phyloP scores from a whole-genome alignment of 2,329 filamentous ascomycete genomes.

The Endoconidiophora laricicola region DNA sequence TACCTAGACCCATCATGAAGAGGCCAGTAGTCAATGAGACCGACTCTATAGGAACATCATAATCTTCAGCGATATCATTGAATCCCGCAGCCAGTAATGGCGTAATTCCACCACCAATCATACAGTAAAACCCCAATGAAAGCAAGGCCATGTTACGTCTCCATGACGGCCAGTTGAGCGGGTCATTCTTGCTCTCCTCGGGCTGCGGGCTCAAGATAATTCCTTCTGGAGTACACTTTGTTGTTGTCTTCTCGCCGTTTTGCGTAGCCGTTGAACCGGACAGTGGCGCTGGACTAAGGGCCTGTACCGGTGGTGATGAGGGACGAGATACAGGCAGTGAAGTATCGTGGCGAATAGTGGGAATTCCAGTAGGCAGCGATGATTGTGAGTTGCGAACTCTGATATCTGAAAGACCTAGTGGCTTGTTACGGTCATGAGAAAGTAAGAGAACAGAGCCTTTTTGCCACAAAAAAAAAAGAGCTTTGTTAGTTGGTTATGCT shows the following conservation, averaged over 20 bases:
- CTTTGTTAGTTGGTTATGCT: neutral
- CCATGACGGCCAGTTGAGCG: constrained; percentile 78
- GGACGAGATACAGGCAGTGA: constrained; percentile 8
- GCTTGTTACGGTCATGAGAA: constrained; percentile 37
- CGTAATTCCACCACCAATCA: constrained; percentile 86
- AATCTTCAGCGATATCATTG: constrained; percentile 52
- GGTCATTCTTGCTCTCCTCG: constrained; percentile 78
- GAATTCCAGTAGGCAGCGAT: constrained; percentile 32
- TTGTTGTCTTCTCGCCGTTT: constrained; percentile 22
- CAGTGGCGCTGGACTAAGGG: constrained; percentile 8
- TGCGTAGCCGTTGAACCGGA: constrained; percentile 8
- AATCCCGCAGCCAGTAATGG: constrained; percentile 83
- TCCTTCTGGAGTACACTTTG: constrained; percentile 68
- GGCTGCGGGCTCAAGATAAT: constrained; percentile 87
- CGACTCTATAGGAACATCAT: constrained; percentile 48
- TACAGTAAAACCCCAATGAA: constrained; percentile 78
- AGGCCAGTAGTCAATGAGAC: constrained; percentile 80
- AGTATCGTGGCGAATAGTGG: constrained; percentile 20
- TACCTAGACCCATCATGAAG: constrained; percentile 83
- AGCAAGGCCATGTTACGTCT: constrained; percentile 64
- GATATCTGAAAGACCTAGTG: constrained; percentile 40
- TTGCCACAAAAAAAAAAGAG: too few species aligned
- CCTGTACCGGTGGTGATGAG: constrained; percentile 8
- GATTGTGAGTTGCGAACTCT: constrained; percentile 42
- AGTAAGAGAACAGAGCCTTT: constrained; percentile 37